phyloP scores from a whole-genome alignment of 371 early-diverging fungal genomes.

The Mucor irregularis region DNA sequence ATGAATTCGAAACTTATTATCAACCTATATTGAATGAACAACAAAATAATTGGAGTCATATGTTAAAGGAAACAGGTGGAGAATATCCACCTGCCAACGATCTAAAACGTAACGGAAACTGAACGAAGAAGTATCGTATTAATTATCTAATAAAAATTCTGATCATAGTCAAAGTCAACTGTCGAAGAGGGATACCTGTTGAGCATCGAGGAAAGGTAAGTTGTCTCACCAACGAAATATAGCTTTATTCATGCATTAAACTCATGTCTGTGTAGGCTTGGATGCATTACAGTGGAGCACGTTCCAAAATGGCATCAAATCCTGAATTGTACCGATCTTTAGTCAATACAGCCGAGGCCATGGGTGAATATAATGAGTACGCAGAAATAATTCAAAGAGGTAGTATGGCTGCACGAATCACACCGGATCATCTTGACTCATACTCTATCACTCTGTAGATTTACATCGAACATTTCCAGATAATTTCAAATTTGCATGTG shows the following conservation, averaged over 20 bases:
- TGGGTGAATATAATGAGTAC: slow-evolving; percentile 57
- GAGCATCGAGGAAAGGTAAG: slow-evolving; percentile 61
- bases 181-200: slow-evolving; percentile 80
- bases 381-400: slow-evolving; percentile 64
- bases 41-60: slow-evolving; percentile 50
- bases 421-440: too few relatives aligned
- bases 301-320: slow-evolving; percentile 55
- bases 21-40: slow-evolving; percentile 51
- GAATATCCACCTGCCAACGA: slow-evolving; percentile 17
- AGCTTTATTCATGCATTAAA: not conserved
- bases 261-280: slow-evolving; percentile 63
- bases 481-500: slow-evolving; percentile 67
- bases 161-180: slow-evolving; percentile 72
- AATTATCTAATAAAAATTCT: too few relatives aligned
- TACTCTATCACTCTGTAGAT: slow-evolving; percentile 37
- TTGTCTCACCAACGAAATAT: not conserved
- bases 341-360: slow-evolving; percentile 50
- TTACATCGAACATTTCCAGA: slow-evolving; percentile 85
- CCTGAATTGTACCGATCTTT: slow-evolving; percentile 62
- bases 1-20: slow-evolving; percentile 55
- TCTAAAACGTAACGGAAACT: slow-evolving; percentile 56
- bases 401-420: too few relatives aligned
- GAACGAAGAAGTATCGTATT: too few relatives aligned
- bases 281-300: slow-evolving; percentile 83
- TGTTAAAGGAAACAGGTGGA: slow-evolving; percentile 12